Conservation (phyloP, 2,329 filamentous ascomycete genomes). For the Teratosphaeria nubilosa region DNA sequence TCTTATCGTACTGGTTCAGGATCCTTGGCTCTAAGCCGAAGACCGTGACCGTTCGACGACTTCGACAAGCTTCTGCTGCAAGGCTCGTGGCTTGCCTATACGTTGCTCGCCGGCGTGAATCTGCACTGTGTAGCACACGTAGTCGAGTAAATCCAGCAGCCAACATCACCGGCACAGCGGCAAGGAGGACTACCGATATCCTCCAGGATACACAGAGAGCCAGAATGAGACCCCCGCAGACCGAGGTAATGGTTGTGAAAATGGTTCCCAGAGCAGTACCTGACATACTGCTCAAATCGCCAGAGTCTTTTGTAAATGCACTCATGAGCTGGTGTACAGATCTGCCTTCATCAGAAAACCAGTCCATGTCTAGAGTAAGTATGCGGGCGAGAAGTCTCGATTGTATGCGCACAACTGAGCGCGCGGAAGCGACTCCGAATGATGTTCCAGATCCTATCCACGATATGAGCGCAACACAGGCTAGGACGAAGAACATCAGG, state of each 20-base stretch:
- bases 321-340: slow-evolving; percentile 34
- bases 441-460: slow-evolving; percentile 36
- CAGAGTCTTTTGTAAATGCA: slow-evolving; percentile 39
- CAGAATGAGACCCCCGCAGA: slow-evolving; percentile 38
- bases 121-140: slow-evolving; percentile 45
- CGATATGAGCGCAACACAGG: slow-evolving; percentile 38
- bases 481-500: slow-evolving; percentile 44
- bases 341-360: slow-evolving; percentile 36
- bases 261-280: slow-evolving; percentile 42
- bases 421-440: slow-evolving; percentile 40
- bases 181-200: slow-evolving; percentile 41
- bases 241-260: slow-evolving; percentile 38
- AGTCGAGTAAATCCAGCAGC: slow-evolving; percentile 37
- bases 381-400: slow-evolving; percentile 41
- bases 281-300: slow-evolving; percentile 38
- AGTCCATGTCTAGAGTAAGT: slow-evolving; percentile 45
- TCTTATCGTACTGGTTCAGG: slow-evolving; percentile 27
- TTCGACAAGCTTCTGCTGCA: slow-evolving; percentile 56
- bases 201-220: slow-evolving; percentile 41
- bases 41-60: slow-evolving; percentile 50
- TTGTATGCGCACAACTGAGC: slow-evolving; percentile 32
- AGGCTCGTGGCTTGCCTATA: slow-evolving; percentile 55
- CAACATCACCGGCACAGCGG: slow-evolving; percentile 39
- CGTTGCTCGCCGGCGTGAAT: slow-evolving; percentile 53
- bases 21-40: slow-evolving; percentile 33